Conservation (phyloP, 225 moss, liverwort and hornwort genomes). For the Pleurozium schreberi region DNA sequence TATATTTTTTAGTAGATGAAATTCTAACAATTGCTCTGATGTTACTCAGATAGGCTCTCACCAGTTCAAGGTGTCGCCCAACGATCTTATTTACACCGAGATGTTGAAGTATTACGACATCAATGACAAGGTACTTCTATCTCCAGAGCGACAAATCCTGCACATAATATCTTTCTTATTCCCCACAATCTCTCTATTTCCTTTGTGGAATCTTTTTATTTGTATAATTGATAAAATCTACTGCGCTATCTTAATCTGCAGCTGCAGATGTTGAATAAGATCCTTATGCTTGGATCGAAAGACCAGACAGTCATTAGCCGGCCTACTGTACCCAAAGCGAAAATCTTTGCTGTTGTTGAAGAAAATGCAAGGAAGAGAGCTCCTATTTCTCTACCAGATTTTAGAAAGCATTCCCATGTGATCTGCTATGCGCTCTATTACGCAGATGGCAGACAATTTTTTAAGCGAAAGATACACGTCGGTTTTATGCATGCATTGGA, state of each 20-base stretch:
- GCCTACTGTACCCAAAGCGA: constrained; percentile 44
- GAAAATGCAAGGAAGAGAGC: constrained; percentile 52
- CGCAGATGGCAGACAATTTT: neutral
- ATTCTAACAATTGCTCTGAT: neutral
- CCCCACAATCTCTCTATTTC: neutral
- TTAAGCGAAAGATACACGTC: neutral
- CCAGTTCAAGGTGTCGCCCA: constrained; percentile 54
- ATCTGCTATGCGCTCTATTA: neutral
- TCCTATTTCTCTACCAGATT: neutral
- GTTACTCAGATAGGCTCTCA: constrained; percentile 52
- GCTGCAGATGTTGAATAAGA: constrained; percentile 68
- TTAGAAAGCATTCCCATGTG: neutral
- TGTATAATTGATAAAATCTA: neutral
- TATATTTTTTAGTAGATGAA: neutral
- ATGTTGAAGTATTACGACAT: constrained; percentile 76
- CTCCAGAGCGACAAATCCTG: neutral
- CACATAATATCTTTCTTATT: neutral
- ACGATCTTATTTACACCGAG: constrained; percentile 70
- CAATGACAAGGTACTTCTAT: constrained; percentile 52
- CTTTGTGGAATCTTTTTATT: neutral
- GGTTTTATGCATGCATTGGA: constrained; percentile 50
- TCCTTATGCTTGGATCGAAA: constrained; percentile 65
- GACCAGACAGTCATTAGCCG: constrained; percentile 59
- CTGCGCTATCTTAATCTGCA: constrained; percentile 16
- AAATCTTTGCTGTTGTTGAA: constrained; percentile 63